Conservation (phyloP, 306 rosid genomes). For the Urtica urens region DNA sequence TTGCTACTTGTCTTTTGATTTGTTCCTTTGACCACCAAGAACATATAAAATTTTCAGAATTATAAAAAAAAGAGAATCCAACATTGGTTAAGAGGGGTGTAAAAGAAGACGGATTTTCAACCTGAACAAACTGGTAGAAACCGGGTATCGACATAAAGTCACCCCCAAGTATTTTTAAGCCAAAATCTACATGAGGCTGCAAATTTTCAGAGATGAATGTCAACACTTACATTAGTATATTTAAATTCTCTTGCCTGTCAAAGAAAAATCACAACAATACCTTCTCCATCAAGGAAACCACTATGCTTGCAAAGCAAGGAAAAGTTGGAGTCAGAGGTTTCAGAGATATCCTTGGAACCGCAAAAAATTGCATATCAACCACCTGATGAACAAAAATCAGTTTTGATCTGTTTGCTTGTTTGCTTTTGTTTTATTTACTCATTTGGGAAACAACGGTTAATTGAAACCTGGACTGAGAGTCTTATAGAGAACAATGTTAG, state of each 20-base stretch:
- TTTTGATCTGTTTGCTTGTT: too few relatives aligned
- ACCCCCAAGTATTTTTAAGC: slow-evolving; percentile 71
- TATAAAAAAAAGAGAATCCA: too few relatives aligned
- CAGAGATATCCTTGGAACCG: slow-evolving; percentile 45
- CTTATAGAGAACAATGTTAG: slow-evolving; percentile 39
- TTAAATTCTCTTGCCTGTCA: too few relatives aligned
- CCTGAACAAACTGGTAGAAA: slow-evolving; percentile 76
- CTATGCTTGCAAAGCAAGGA: slow-evolving; percentile 73
- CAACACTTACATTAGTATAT: too few relatives aligned
- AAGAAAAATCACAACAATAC: too few relatives aligned
- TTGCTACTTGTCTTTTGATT: slow-evolving; percentile 61
- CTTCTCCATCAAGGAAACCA: slow-evolving; percentile 77
- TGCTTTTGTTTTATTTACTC: too few relatives aligned
- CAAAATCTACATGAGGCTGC: slow-evolving; percentile 91
- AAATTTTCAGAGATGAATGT: too few relatives aligned
- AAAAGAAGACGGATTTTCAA: slow-evolving; percentile 39
- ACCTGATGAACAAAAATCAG: slow-evolving; percentile 62
- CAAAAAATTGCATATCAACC: slow-evolving; percentile 76
- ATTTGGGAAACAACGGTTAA: slow-evolving; percentile 20
- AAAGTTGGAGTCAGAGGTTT: slow-evolving; percentile 89
- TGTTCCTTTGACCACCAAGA: slow-evolving; percentile 40
- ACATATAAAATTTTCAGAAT: too few relatives aligned
- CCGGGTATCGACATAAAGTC: slow-evolving; percentile 91
- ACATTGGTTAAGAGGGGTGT: too few relatives aligned
- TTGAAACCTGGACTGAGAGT: slow-evolving; percentile 60